Conservation (phyloP, 2,329 filamentous ascomycete species). For the Venturia pyrina region DNA sequence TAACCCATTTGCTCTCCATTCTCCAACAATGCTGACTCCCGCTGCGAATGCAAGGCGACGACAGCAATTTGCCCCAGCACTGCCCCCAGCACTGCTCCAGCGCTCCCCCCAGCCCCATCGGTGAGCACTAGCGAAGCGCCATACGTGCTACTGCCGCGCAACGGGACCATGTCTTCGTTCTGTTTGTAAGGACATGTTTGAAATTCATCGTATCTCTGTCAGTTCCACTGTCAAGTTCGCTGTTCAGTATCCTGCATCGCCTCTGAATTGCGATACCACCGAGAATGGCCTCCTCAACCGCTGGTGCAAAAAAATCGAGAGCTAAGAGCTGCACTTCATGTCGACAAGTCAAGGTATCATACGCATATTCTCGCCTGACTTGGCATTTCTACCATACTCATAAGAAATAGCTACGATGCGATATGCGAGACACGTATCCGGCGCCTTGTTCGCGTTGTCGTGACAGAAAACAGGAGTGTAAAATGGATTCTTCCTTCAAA, state of each 20-base stretch:
- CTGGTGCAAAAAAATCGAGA: conserved; percentile 2
- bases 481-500: conserved; percentile 15
- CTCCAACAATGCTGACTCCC: neutral
- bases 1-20: no score
- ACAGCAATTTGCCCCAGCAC: neutral
- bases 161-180: neutral
- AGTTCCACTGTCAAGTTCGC: neutral
- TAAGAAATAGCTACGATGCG: conserved; percentile 13
- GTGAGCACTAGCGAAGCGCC: conserved; percentile 7
- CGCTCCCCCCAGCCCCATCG: no score
- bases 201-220: neutral
- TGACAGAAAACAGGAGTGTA: conserved; percentile 13
- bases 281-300: neutral
- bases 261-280: neutral
- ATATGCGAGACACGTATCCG: conserved; percentile 14
- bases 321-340: conserved; percentile 10
- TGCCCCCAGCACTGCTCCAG: no score
- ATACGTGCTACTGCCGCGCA: conserved; percentile 12
- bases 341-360: conserved; percentile 7
- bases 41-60: neutral
- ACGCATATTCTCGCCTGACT: no score
- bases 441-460: conserved; percentile 13
- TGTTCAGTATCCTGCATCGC: neutral
- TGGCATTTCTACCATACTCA: neutral
- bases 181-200: neutral